Evolutionary conservation across 495 filamentous ascomycete genomes (phyloP), one percentile per base, ranked within the genome.

Genomic region (Xylaria intraflava): DNA sequence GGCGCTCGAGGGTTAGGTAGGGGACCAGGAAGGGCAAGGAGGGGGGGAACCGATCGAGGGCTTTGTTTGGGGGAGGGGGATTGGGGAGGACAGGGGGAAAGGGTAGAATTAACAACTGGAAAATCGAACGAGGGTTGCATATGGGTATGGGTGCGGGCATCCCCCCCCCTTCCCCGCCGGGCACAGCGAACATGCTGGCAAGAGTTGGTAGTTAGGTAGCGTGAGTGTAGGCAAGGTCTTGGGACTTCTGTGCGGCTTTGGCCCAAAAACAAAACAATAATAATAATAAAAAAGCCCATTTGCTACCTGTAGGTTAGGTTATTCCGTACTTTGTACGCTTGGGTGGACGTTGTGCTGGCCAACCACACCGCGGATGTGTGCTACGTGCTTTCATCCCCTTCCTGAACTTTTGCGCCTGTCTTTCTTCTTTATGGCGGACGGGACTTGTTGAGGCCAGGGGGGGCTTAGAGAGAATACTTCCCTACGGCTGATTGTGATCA

Each of bases 51-150:
- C 7, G 14, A 35, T n/a, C n/a, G n/a, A 35, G 7, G 12, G 14
- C 35, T 14, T 38, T n/a, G 17, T 44, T 46, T 31, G 1, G 3
- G 26, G 26, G 43, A 14, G 2, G 19, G 49, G 17, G 33, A 53
- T 2, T 11, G 35, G 35, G 35, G 9, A 19, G 14, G 35, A n/a
- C 5, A 19, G 14, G 35, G 35, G 16, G n/a, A 38, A 2, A 38
- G 17, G 35, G n/a, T n/a, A 38, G n/a, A n/a, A n/a, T n/a, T n/a
- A n/a, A n/a, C n/a, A n/a, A n/a, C n/a, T n/a, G n/a, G n/a, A 19
- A 38, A 38, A 38, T 53, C 51, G 51, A 46, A 53, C 51, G 51
- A 53, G 51, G 42, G 51, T 46, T 53, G 51, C 51, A 46, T 53
- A 35, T 53, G 40, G 49, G 26, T 22, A n/a, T 7, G 8, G 24